phyloP scores from a whole-genome alignment of 805 yeast species.

The Candida rishiriensis region DNA sequence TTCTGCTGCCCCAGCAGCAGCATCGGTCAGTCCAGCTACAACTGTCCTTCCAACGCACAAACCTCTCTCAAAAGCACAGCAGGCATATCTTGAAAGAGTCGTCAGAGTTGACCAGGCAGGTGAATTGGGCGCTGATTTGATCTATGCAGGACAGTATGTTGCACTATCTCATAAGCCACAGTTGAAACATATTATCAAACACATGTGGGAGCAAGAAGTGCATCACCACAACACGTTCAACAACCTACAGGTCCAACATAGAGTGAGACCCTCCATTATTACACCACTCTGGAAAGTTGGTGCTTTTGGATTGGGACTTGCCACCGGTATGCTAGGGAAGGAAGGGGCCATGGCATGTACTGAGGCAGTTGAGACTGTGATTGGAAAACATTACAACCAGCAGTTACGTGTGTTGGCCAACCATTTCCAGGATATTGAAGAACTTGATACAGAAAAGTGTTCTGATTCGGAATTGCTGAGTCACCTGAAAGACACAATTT shows the following conservation, averaged over 20 bases:
- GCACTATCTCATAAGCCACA: slow-evolving; percentile 70
- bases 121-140: slow-evolving; percentile 91
- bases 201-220: slow-evolving; percentile 98
- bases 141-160: slow-evolving; percentile 84
- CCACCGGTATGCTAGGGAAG: slow-evolving; percentile 80
- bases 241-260: slow-evolving; percentile 60
- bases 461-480: slow-evolving; percentile 50
- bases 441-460: slow-evolving; percentile 23
- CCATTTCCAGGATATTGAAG: slow-evolving; percentile 48
- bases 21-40: not conserved
- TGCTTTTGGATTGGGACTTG: slow-evolving; percentile 80
- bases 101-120: slow-evolving; percentile 98
- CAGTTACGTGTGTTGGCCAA: slow-evolving; percentile 76
- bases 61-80: slow-evolving; percentile 45
- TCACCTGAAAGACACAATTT: slow-evolving; percentile 56
- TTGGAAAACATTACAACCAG: slow-evolving; percentile 91
- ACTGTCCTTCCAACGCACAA: slow-evolving; percentile 20
- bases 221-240: slow-evolving; percentile 88
- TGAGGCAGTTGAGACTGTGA: slow-evolving; percentile 97
- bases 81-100: slow-evolving; percentile 65
- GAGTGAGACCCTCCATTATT: slow-evolving; percentile 87
- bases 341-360: slow-evolving; percentile 99
- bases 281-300: slow-evolving; percentile 95
- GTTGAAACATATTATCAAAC: slow-evolving; percentile 73
- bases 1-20: slow-evolving; percentile 13